phyloP scores from a whole-genome alignment of 768 basidiomycete species.

The Leucocoprinus leucothites region DNA sequence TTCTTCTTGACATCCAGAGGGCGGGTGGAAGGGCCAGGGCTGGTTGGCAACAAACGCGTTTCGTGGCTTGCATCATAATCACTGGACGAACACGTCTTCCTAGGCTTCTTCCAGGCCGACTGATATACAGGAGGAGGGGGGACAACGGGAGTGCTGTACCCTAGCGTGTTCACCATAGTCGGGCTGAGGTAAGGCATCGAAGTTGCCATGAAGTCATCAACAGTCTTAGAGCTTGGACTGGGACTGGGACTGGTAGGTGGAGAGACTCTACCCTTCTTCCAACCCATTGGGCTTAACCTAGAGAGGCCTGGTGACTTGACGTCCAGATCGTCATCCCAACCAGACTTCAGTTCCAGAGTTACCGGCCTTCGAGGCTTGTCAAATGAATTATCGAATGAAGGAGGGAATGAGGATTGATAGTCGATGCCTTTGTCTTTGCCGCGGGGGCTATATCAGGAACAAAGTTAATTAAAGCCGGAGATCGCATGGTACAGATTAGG shows the following conservation, averaged over 20 bases:
- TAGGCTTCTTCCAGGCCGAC: neutral
- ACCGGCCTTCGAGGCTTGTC: conserved; percentile 21
- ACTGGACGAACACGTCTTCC: neutral
- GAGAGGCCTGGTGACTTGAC: conserved; percentile 21
- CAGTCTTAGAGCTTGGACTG: conserved; percentile 24
- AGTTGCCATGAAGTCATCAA: conserved; percentile 39
- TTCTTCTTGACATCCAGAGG: neutral
- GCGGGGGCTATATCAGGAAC: neutral
- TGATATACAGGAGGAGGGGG: conserved; percentile 18
- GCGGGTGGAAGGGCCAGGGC: neutral
- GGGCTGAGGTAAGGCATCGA: conserved; percentile 46
- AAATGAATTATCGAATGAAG: neutral
- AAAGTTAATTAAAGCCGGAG: neutral
- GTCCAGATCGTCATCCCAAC: conserved; percentile 48
- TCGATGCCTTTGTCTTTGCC: neutral
- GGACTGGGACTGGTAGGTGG: conserved; percentile 20
- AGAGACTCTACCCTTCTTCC: conserved; percentile 13
- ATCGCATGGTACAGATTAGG: neutral
- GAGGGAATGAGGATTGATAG: conserved; percentile 13
- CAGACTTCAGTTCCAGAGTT: conserved; percentile 39
- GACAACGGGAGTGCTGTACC: conserved; percentile 27
- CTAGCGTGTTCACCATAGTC: conserved; percentile 39
- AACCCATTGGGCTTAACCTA: conserved; percentile 17
- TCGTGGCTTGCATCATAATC: neutral
- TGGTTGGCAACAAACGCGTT: neutral